Base-by-base conservation (phyloP, 2,329 filamentous ascomycete species). In the Aspergillus ochraceus region DNA sequence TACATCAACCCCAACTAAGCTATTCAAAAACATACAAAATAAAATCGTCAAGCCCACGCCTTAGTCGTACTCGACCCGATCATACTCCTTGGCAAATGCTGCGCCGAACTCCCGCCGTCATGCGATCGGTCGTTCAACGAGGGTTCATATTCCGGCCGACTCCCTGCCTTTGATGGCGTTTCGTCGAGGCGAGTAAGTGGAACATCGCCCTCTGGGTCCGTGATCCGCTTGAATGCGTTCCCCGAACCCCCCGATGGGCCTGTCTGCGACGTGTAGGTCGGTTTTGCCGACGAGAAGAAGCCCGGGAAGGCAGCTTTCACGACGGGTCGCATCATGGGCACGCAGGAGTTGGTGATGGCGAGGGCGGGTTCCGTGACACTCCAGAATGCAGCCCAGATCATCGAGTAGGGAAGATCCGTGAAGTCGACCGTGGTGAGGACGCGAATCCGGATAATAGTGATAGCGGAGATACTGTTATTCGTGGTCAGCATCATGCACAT, bases 311-410 rank as follows among this genome's bases (percentile, higher is more conserved):
- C 56, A 6, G 61, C 56, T 36, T 66, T 65, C 9, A 68, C 51
- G 6, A 69, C 52, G 0, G 67, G 68, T 2, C 67, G 65, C 19
- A 71, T 64, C 61, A 71, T 64, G 14, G 67, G 68, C 2, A 68
- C 59, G 26, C 67, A 71, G 6, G 66, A 60, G 26, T 68, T 69
- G 22, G 57, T 50, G 30, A 67, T 64, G 20, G 67, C 68, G 9
- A 71, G 59, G 8, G 63, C 64, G 1, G 67, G 68, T 36, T 36
- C 32, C 32, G 32, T 4, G 1, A 36, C 32, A 36, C 32, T 36
- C 32, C 32, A 36, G 11, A 36, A 36, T 14, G 32, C 32, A 3
- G 32, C 32, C 32, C 32, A 36, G 32, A 36, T 36, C 32, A 36
- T 36, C 10, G 32, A 36, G 32, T 36, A 36, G 0, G 32, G 32